Base-by-base conservation (phyloP, 805 yeast genomes). In the Starmerella davenportii region DNA sequence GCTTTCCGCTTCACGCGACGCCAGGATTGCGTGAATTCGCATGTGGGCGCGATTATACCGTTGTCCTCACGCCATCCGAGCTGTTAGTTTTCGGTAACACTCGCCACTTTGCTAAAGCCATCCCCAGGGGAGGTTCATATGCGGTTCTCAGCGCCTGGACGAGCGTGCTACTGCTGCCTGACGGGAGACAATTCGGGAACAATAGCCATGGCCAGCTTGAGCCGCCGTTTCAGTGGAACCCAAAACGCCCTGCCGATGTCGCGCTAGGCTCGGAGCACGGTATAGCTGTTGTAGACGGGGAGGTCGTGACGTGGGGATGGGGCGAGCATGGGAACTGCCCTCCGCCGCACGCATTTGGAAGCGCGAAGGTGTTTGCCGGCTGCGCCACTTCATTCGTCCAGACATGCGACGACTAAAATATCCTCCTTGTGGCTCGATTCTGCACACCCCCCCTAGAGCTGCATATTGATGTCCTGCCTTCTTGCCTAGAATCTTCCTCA, bases 291-390 rank as follows among this genome's bases (percentile, higher is more conserved):
- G 13, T 34, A 1, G 45, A 53, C 14, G 48, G 56, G 30, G 36
- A 40, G 7, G 75, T 84, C 0, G 60, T 52, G 39, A 68, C 85
- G 2, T 90, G 96, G 96, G 98, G 98, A 1, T 87, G 98, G 98
- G 95, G 95, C 13, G 96, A 90, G 52, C 98, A 87, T 56, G 98
- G 98, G 0, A 87, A 87, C 53, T 87, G 96, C 58, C 54, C 54
- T 2, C 93, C 94, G 1, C 45, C 47, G 2, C 11, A 9, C 8
- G 16, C 4, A 7, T 38, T 35, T 21, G 20, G 18, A 2, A 44
- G 41, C 3, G 31, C 9, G 1, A 33, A 37, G 14, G 35, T 52
- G 4, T 48, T 39, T 21, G 57, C 50, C 2, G 59, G 59, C 14
- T 55, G 59, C 34, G 59, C 58, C 13, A 55, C 59, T 2, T 54